A percentile compares a stretch with the other conserved stretches of the same genome.
Conservation (phyloP, 2,329 filamentous ascomycete genomes). For the Colletotrichum incanum region DNA sequence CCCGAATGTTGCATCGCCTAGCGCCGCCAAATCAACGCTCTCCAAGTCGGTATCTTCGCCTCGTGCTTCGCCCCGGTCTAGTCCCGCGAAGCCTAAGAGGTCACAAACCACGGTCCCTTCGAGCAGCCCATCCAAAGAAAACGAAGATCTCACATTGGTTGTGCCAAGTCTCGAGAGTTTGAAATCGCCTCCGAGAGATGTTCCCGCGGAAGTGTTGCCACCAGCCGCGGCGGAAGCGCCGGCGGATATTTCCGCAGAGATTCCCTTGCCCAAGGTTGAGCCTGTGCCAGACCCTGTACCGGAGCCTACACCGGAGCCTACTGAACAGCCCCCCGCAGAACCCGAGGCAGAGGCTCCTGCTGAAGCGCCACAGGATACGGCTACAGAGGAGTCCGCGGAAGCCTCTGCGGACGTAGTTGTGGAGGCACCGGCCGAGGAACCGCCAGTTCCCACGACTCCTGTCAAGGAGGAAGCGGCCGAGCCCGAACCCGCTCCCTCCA, state of each 20-base stretch:
- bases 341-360: conserved; percentile 17
- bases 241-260: conserved; percentile 22
- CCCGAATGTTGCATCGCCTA: conserved; percentile 64
- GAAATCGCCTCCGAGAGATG: conserved; percentile 48
- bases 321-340: conserved; percentile 49
- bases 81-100: conserved; percentile 58
- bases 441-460: not conserved
- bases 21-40: conserved; percentile 49
- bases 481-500: conserved; percentile 52
- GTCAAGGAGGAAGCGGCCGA: conserved; percentile 33
- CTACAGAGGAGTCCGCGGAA: not conserved
- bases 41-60: conserved; percentile 40
- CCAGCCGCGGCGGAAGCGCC: conserved; percentile 28
- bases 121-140: conserved; percentile 63
- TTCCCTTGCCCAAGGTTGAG: conserved; percentile 29
- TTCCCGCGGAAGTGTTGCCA: conserved; percentile 47
- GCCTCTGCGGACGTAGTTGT: not conserved
- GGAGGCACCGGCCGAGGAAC: not conserved
- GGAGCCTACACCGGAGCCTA: conserved; percentile 22
- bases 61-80: conserved; percentile 58
- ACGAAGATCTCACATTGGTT: conserved; percentile 70
- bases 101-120: conserved; percentile 51
- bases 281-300: conserved; percentile 35
- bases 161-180: conserved; percentile 63
- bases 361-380: conserved; percentile 14